Evolutionary conservation across 352 stramenopile genomes (phyloP).

Genomic region (Phytophthora foliorum): DNA sequence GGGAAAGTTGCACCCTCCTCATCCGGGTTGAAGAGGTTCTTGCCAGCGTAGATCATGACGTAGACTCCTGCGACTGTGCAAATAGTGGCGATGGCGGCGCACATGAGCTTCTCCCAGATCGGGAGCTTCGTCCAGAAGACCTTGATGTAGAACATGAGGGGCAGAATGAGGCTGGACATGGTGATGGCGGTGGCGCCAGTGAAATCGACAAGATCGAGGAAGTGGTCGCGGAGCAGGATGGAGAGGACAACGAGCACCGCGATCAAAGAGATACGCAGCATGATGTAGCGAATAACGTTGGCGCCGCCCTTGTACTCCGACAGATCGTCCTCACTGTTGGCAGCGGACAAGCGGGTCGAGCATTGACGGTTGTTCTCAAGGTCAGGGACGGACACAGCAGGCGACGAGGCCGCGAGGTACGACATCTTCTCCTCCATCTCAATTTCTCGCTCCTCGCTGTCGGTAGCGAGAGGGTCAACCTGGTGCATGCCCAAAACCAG

Average conservation of each 20-base stretch:
- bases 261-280: conserved; percentile 45
- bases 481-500: conserved; percentile 57
- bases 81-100: conserved; percentile 31
- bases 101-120: conserved; percentile 45
- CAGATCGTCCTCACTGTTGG: conserved; percentile 30
- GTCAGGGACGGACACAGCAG: conserved; percentile 4
- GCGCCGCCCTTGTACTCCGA: conserved; percentile 33
- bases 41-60: conserved; percentile 42
- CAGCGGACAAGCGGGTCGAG: conserved; percentile 1
- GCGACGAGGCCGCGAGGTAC: conserved; percentile 21
- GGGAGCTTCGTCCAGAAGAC: conserved; percentile 41
- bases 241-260: conserved; percentile 37
- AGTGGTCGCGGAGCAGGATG: conserved; percentile 41
- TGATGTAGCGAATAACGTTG: conserved; percentile 41
- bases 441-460: conserved; percentile 25
- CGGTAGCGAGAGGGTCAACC: conserved; percentile 6
- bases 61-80: conserved; percentile 40
- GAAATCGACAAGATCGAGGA: conserved; percentile 52
- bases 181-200: conserved; percentile 46
- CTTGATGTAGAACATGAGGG: conserved; percentile 53
- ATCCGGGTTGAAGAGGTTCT: conserved; percentile 37
- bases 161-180: conserved; percentile 46
- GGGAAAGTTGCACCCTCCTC: conserved; percentile 30
- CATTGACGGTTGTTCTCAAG: conserved; percentile 21
- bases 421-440: conserved; percentile 36